phyloP scores from a whole-genome alignment of 2,329 filamentous ascomycete genomes.

The Exophiala sp. region DNA sequence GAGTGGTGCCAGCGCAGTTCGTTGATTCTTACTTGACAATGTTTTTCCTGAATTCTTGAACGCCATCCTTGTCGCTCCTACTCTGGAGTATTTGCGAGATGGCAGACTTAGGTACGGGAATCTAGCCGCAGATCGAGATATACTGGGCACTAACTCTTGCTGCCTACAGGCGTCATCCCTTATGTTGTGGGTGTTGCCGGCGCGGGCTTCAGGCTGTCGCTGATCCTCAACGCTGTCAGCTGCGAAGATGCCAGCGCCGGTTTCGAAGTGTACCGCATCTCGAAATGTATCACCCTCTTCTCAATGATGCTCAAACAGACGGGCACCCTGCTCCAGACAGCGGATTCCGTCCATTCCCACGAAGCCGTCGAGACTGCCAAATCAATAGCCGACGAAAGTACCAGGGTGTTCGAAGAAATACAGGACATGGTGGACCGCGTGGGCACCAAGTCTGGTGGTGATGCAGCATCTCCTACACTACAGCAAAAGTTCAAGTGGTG shows the following conservation, averaged over 20 bases:
- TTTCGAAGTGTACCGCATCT: conserved; percentile 41
- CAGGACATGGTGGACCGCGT: conserved; percentile 40
- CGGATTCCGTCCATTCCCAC: conserved; percentile 33
- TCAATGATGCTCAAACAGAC: conserved; percentile 40
- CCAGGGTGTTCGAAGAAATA: conserved; percentile 40
- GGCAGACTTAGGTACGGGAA: conserved; percentile 20
- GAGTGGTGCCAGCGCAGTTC: too few relatives aligned
- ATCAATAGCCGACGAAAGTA: conserved; percentile 40
- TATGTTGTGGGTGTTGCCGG: conserved; percentile 31
- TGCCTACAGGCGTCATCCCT: conserved; percentile 24
- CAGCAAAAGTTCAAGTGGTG: conserved; percentile 40
- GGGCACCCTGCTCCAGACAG: conserved; percentile 33
- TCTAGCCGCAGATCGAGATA: too few relatives aligned
- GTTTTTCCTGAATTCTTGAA: background rate
- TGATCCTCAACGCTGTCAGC: conserved; percentile 42
- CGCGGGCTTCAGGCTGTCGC: conserved; percentile 39
- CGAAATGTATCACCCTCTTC: conserved; percentile 41
- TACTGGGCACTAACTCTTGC: conserved; percentile 3
- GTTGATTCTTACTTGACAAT: background rate
- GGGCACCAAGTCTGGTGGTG: conserved; percentile 28
- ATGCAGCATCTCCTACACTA: conserved; percentile 29
- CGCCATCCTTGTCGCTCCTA: background rate
- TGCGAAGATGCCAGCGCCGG: conserved; percentile 39
- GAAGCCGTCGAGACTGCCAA: conserved; percentile 36
- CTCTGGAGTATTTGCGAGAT: conserved; percentile 1